These are phyloP conservation scores for Ogataea nakhonphanomensis DNA, from an alignment of 805 yeast genomes.

Conservation along the genomic window DNA sequence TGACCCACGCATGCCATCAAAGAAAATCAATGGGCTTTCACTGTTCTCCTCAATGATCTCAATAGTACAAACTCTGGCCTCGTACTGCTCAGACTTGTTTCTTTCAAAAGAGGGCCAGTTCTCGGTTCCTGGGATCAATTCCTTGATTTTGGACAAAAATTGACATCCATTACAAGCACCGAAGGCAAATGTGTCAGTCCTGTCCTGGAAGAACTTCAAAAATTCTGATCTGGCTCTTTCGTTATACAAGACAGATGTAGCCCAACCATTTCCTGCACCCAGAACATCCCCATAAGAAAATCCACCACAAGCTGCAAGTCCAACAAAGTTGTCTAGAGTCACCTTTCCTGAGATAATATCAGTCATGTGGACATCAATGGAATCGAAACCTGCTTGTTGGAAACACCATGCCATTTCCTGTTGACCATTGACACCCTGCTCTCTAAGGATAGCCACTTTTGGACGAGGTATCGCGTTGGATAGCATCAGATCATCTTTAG, in stretches of 20 bases:
- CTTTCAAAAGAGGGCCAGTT: conserved; percentile 95
- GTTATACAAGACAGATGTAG: conserved; percentile 88
- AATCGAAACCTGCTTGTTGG: conserved; percentile 89
- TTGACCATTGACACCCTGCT: conserved; percentile 98
- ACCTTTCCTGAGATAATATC: conserved; percentile 77
- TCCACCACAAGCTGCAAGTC: conserved; percentile 98
- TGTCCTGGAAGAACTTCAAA: conserved; percentile 72
- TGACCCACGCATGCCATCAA: conserved; percentile 90
- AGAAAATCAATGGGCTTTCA: conserved; percentile 60
- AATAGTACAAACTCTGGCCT: conserved; percentile 89
- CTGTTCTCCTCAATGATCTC: conserved; percentile 60
- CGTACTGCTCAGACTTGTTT: conserved; percentile 90
- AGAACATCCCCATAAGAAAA: conserved; percentile 98
- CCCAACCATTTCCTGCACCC: conserved; percentile 99
- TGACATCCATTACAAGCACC: conserved; percentile 99
- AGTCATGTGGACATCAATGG: conserved; percentile 96
- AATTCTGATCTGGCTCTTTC: conserved; percentile 74
- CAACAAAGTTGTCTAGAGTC: conserved; percentile 74
- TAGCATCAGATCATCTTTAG: conserved; percentile 45
- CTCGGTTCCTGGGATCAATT: conserved; percentile 87
- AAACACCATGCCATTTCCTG: conserved; percentile 98
- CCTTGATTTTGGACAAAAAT: conserved; percentile 82
- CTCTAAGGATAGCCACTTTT: conserved; percentile 92
- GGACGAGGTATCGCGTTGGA: conserved; percentile 50
- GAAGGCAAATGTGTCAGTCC: conserved; percentile 90